Conservation (phyloP, 1,139 yeast genomes). For the Nakaseomyces glabratus region DNA sequence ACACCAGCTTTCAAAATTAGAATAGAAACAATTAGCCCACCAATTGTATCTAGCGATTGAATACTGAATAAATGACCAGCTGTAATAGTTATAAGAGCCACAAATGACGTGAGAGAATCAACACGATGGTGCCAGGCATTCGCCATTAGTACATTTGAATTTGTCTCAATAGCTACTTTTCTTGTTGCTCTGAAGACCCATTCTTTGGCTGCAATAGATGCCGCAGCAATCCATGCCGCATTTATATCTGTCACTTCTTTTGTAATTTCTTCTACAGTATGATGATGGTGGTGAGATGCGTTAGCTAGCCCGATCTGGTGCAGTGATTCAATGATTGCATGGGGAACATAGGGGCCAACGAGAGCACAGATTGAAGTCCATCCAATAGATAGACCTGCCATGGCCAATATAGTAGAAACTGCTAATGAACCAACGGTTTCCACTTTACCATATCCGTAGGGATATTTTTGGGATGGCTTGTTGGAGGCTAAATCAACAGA, state of each 20-base stretch:
- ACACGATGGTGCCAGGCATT: conserved; percentile 99
- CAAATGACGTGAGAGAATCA: conserved; percentile 84
- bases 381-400: conserved; percentile 87
- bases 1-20: conserved; percentile 79
- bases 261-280: conserved; percentile 29
- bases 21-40: conserved; percentile 77
- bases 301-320: conserved; percentile 18
- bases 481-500: conserved; percentile 74
- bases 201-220: conserved; percentile 77
- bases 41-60: conserved; percentile 82
- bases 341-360: conserved; percentile 57
- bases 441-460: conserved; percentile 85
- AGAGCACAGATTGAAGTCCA: conserved; percentile 71
- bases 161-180: conserved; percentile 63
- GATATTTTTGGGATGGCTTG: conserved; percentile 58
- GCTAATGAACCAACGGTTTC: conserved; percentile 87
- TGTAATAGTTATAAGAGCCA: conserved; percentile 82
- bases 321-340: conserved; percentile 40
- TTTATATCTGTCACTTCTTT: conserved; percentile 59
- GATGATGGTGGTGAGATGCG: conserved; percentile 35
- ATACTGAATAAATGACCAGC: conserved; percentile 71
- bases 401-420: conserved; percentile 69
- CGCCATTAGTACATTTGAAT: conserved; percentile 84
- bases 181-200: conserved; percentile 78
- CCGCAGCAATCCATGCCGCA: conserved; percentile 95